Base-by-base conservation (phyloP, 2,329 filamentous ascomycete species). In the Aspergillus luchuensis region DNA sequence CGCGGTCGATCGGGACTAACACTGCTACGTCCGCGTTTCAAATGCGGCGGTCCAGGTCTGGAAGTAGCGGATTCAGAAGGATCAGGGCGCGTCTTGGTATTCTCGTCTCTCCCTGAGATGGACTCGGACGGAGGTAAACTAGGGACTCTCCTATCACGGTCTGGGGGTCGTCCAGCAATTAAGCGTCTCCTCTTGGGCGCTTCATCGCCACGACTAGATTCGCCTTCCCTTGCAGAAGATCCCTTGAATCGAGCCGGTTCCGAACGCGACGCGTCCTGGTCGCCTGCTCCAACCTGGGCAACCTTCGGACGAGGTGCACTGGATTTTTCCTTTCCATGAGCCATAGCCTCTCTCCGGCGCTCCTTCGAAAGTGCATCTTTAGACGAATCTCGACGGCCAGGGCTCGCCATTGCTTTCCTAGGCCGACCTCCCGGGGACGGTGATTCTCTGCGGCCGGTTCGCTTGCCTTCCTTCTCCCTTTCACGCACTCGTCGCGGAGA, bases 1-100 rank as follows among this genome's bases (percentile, higher is more conserved):
- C 71, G 74, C 39, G 71, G 72, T 57, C 76, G 65, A 57, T 78
- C 74, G 4, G 78, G 79, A n/a, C 78, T 79, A 21, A 70, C 67
- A 59, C 78, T 81, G 51, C 70, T 73, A 47, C 79, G 75, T 28
- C 74, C 70, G 41, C 79, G 75, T 66, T 81, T 81, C 43, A 79
- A 66, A 10, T 67, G 65, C 38, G 61, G 54, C 15, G 41, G 56
- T 59, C 61, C 64, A 48, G 63, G 62, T n/a, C 67, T 63, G 61
- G 62, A 15, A 58, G 57, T 2, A 23, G 61, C 54, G 21, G 70
- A 58, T 51, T 74, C 71, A 4, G 69, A 64, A 52, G 65, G 69
- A 25, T 75, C 71, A 30, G 65, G 56, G 33, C 72, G 75, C 0
- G 73, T 51, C 60, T 72, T 77, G 8, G 66, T 61, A 23, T 57